Conservation (phyloP, 805 yeast species). For the Yarrowia keelungensis region DNA sequence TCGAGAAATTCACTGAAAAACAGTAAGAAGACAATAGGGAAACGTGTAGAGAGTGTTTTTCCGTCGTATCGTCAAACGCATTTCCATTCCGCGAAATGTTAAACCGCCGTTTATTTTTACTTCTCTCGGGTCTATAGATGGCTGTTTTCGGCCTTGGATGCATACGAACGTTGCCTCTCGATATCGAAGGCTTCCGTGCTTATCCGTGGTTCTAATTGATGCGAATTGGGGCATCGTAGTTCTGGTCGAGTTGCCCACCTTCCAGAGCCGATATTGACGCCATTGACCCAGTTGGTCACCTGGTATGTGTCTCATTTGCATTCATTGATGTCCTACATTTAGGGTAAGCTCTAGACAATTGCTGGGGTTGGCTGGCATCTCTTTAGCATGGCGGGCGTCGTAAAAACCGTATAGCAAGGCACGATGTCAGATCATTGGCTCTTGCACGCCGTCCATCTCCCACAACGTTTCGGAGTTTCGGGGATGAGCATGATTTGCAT, state of each 20-base stretch:
- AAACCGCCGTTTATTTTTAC: constrained; percentile 13
- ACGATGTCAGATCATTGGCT: constrained; percentile 22
- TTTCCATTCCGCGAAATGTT: neutral
- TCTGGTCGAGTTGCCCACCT: neutral
- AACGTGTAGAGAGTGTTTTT: too few relatives aligned
- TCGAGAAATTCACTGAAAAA: too few relatives aligned
- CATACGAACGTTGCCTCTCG: neutral
- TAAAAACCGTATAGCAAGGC: neutral
- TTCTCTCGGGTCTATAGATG: neutral
- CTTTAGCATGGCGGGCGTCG: neutral
- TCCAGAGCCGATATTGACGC: neutral
- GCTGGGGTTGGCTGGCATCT: constrained; percentile 3
- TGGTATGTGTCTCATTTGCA: too few relatives aligned
- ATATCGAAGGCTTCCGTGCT: neutral
- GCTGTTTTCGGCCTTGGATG: constrained; percentile 18
- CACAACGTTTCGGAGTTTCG: constrained; percentile 31
- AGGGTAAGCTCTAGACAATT: neutral
- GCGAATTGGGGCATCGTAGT: too few relatives aligned
- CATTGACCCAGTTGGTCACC: too few relatives aligned
- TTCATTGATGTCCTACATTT: too few relatives aligned
- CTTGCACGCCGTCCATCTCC: neutral
- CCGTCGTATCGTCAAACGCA: neutral
- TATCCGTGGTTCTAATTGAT: neutral
- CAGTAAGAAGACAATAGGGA: too few relatives aligned
- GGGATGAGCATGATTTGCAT: constrained; percentile 7